Conservation (phyloP, 495 filamentous ascomycete species). For the Penicillium steckii region DNA sequence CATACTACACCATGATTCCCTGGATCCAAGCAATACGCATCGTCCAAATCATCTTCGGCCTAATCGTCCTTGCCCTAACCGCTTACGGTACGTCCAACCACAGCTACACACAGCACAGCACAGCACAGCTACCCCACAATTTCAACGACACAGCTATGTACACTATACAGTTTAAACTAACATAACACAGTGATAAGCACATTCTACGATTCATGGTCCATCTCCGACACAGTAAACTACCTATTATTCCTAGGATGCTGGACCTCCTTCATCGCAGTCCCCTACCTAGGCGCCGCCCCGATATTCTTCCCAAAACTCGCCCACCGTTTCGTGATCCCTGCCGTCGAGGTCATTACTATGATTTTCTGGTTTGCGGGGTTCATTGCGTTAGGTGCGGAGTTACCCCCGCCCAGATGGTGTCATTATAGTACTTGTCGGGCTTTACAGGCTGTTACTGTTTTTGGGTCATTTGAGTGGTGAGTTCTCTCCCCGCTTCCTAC, state of each 20-base stretch:
- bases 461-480: conserved; percentile 60
- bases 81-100: conserved; percentile 57
- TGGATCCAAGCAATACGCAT: conserved; percentile 64
- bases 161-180: conserved; percentile 15
- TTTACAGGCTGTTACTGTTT: conserved; percentile 51
- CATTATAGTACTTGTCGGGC: conserved; percentile 45
- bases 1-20: conserved; percentile 28
- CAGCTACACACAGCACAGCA: background rate
- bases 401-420: conserved; percentile 49
- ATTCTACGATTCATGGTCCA: conserved; percentile 27
- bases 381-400: conserved; percentile 65
- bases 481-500: conserved; percentile 8
- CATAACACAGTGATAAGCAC: conserved; percentile 26
- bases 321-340: conserved; percentile 62
- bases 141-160: background rate
- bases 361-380: conserved; percentile 88
- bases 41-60: conserved; percentile 60
- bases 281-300: conserved; percentile 65
- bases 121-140: background rate
- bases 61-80: conserved; percentile 70
- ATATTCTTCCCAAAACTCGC: conserved; percentile 54
- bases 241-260: conserved; percentile 73
- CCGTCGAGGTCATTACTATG: conserved; percentile 68
- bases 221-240: conserved; percentile 56
- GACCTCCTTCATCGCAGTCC: conserved; percentile 63